These are phyloP conservation scores for Lactifluus piperatus DNA, from an alignment of 768 basidiomycete genomes.

Conservation along the genomic window DNA sequence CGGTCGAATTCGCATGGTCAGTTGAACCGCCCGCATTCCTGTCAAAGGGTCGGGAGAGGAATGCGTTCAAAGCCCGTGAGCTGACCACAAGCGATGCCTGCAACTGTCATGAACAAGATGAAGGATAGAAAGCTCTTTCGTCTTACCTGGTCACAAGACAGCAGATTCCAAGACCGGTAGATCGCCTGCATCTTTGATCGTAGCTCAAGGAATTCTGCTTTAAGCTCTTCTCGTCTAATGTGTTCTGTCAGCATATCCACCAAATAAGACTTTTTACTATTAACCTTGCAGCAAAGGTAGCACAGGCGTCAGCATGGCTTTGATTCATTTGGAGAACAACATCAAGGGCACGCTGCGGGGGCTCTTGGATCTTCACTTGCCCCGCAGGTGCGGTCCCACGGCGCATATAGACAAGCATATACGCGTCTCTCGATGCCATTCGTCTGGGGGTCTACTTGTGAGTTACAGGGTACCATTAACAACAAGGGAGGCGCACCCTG, in stretches of 20 bases:
- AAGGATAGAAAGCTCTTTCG: not conserved
- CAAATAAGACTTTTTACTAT: constrained; percentile 16
- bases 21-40: not conserved
- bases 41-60: constrained; percentile 13
- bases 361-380: constrained; percentile 27
- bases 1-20: not conserved
- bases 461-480: not conserved
- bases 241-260: constrained; percentile 1
- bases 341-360: constrained; percentile 47
- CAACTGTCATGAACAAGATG: not conserved
- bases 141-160: constrained; percentile 40
- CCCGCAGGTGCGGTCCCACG: not conserved
- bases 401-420: constrained; percentile 88
- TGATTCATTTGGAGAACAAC: constrained; percentile 49
- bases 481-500: not conserved
- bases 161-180: constrained; percentile 53
- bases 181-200: constrained; percentile 49
- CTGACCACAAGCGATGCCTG: constrained; percentile 54
- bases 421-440: constrained; percentile 77
- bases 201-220: constrained; percentile 39
- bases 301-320: constrained; percentile 45
- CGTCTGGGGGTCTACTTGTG: constrained; percentile 20
- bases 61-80: constrained; percentile 49
- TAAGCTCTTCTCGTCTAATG: constrained; percentile 36
- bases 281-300: constrained; percentile 40